Base-by-base conservation (phyloP, 1,284 basidiomycete species). In the Marasmius fiardii region DNA sequence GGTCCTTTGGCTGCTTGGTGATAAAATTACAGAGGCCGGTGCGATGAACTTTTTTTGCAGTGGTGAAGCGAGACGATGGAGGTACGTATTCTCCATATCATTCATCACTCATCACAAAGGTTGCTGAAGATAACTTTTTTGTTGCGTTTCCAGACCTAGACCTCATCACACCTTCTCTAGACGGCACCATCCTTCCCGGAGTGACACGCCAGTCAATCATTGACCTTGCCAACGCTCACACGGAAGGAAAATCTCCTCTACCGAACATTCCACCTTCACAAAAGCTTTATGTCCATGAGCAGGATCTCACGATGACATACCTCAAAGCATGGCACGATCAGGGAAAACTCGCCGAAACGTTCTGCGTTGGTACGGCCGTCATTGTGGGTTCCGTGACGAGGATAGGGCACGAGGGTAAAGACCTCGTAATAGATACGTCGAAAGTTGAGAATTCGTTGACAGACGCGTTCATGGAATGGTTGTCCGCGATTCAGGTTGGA, bases 131-230 rank as follows among this genome's bases (percentile, higher is more conserved):
- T n/a, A n/a, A n/a, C n/a, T 33, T 56, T 31, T 37, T 33, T 21
- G 53, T 58, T 54, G 23, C 10, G 8, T 24, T 20, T 18, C 6
- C 54, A 85, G 88, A 77, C 23, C 59, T 85, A 51, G 86, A 90
- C 58, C 67, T 91, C 43, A 65, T 88, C 51, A 93, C 92, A 0
- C 89, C 92, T 0, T 81, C 87, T 1, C 73, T 93, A 55, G 87
- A 91, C 64, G 91, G 86, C 21, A 87, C 82, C 16, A 88, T 90
- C 61, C 75, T 90, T 0, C 86, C 86, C 0, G 86, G 86, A 3
- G 79, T 93, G 2, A 94, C 92, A 0, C 83, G 93, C 18, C 81
- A 81, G 44, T 91, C 88, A 3, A 81, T 86, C 49, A 75, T 95
- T 35, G 67, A 68, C 2, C 83, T 95, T 43, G 74, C 80, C 21